Percentiles rank a stretch among this genome's conserved stretches.
Conservation (phyloP, 495 filamentous ascomycete species). For the Aspergillus bridgeri region DNA sequence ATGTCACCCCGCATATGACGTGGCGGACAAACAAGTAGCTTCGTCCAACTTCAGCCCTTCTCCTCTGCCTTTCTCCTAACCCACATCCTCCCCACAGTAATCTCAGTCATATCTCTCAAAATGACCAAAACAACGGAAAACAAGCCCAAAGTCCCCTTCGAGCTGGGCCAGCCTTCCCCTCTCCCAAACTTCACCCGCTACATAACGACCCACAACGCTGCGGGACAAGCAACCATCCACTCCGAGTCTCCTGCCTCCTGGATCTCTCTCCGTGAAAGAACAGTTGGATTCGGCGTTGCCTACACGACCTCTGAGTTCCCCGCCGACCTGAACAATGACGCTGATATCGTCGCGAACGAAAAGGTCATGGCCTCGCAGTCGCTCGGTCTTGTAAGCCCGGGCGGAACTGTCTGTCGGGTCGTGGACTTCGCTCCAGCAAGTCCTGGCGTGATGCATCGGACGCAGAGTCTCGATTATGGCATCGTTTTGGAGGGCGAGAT, state of each 20-base stretch:
- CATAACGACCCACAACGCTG: conserved; percentile 41
- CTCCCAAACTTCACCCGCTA: conserved; percentile 33
- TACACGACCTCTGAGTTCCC: conserved; percentile 56
- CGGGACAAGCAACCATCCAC: conserved; percentile 30
- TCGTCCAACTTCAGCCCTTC: background rate
- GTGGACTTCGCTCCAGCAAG: conserved; percentile 58
- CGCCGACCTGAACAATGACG: conserved; percentile 50
- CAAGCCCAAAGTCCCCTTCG: background rate
- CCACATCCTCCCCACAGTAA: no score
- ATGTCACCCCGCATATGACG: background rate
- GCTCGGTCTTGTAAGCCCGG: conserved; percentile 49
- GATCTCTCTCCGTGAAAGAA: conserved; percentile 17
- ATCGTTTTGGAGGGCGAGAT: conserved; percentile 72
- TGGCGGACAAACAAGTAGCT: background rate
- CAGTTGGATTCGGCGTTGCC: conserved; percentile 30
- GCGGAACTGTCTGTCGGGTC: conserved; percentile 49
- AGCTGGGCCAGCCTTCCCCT: conserved; percentile 10
- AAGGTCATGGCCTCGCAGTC: conserved; percentile 30
- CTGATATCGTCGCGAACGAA: conserved; percentile 40
- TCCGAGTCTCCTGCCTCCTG: conserved; percentile 19
- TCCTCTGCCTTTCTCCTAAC: no score
- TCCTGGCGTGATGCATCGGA: conserved; percentile 66
- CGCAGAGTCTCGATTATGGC: conserved; percentile 70
- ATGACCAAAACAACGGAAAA: background rate
- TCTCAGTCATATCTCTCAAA: no score